A percentile compares a stretch with the other conserved stretches of the same genome.
These are phyloP conservation scores for Ogataea ramenticola DNA, from an alignment of 805 yeast genomes.

Conservation along the genomic window DNA sequence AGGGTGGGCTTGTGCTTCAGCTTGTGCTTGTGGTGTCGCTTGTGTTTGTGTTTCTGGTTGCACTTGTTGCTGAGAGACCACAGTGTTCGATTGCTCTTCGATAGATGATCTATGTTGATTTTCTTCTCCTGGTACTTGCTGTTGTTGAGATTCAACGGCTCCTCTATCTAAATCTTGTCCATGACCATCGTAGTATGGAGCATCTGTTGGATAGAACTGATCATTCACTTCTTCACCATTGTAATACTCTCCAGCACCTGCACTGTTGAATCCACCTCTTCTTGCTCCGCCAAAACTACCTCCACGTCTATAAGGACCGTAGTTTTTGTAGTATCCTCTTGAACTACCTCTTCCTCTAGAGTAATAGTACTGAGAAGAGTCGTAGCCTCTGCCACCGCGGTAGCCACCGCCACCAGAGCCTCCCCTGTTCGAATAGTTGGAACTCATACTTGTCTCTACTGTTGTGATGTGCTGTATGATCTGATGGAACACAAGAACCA, in stretches of 20 bases:
- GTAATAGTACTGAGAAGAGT: not conserved
- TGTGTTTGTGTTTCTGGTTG: not conserved
- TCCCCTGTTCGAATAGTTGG: conserved; percentile 2
- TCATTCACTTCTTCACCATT: not conserved
- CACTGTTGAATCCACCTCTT: not conserved
- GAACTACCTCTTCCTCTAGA: conserved; percentile 5
- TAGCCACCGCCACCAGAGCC: conserved; percentile 1
- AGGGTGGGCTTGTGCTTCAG: not conserved
- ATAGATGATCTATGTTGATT: too few species aligned
- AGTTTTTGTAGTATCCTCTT: conserved; percentile 2
- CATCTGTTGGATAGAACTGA: not conserved
- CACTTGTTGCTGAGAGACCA: not conserved
- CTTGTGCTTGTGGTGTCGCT: not conserved
- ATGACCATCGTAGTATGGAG: too few species aligned
- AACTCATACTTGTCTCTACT: not conserved
- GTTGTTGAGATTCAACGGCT: too few species aligned
- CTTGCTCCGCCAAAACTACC: not conserved
- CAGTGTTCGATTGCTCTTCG: not conserved
- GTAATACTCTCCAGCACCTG: not conserved
- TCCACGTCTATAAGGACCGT: not conserved
- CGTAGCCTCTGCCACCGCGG: conserved; percentile 5
- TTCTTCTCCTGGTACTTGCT: not conserved
- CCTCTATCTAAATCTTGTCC: not conserved
- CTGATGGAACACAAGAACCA: too few species aligned
- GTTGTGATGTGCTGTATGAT: not conserved